Evolutionary conservation across 2,329 filamentous ascomycete genomes (phyloP).

Genomic region (Ceratocystis variospora): DNA sequence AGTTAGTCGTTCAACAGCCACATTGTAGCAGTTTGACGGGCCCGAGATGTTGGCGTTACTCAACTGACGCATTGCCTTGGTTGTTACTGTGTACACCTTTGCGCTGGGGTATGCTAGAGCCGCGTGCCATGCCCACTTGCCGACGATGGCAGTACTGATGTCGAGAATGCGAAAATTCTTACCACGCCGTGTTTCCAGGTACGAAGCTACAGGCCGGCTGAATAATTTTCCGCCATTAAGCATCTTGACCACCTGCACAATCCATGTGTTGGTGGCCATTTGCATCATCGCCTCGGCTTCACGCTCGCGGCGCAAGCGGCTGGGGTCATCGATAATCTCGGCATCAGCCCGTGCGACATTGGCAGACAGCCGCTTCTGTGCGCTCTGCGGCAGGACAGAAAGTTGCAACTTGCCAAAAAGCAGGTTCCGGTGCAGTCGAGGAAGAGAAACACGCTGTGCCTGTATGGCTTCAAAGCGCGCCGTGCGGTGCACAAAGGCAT

Average conservation of each 20-base stretch:
- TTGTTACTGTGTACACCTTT: slow-evolving; percentile 78
- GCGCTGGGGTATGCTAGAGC: slow-evolving; percentile 73
- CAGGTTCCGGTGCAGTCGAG: slow-evolving; percentile 60
- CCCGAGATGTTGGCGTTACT: slow-evolving; percentile 66
- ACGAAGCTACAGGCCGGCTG: slow-evolving; percentile 49
- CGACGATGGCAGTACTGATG: slow-evolving; percentile 68
- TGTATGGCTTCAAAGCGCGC: slow-evolving; percentile 82
- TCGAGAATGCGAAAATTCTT: slow-evolving; percentile 59
- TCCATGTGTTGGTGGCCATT: slow-evolving; percentile 47
- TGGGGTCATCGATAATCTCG: slow-evolving; percentile 46
- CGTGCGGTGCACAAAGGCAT: slow-evolving; percentile 74
- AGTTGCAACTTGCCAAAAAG: slow-evolving; percentile 77
- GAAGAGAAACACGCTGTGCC: slow-evolving; percentile 61
- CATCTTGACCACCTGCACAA: slow-evolving; percentile 46
- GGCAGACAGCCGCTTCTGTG: slow-evolving; percentile 56
- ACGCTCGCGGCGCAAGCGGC: slow-evolving; percentile 53
- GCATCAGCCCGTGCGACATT: slow-evolving; percentile 64
- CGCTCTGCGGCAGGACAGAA: slow-evolving; percentile 51
- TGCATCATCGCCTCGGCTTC: slow-evolving; percentile 70
- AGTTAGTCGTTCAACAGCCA: slow-evolving; percentile 63
- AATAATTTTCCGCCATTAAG: slow-evolving; percentile 53
- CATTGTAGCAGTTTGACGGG: slow-evolving; percentile 73
- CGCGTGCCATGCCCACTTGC: slow-evolving; percentile 93
- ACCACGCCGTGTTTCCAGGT: slow-evolving; percentile 28
- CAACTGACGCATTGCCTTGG: slow-evolving; percentile 54